These are phyloP conservation scores for Pyricularia sp. DNA, from an alignment of 2,329 filamentous ascomycete species.

Conservation along the genomic window DNA sequence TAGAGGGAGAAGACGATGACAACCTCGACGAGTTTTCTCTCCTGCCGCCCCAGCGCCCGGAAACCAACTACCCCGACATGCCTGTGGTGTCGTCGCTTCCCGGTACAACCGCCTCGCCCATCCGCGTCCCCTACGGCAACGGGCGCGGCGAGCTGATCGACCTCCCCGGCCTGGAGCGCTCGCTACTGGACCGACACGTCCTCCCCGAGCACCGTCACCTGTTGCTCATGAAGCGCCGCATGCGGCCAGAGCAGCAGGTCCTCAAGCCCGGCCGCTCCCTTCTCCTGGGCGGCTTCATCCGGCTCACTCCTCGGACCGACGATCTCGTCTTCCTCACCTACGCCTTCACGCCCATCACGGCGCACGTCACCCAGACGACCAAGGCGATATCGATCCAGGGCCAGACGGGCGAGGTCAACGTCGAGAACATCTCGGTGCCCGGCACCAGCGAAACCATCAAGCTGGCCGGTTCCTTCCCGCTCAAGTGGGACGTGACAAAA, in stretches of 20 bases:
- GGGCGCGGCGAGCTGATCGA: slow-evolving; percentile 87
- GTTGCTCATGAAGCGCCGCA: slow-evolving; percentile 66
- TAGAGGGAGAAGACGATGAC: slow-evolving; percentile 11
- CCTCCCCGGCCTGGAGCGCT: slow-evolving; percentile 70
- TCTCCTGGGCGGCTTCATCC: slow-evolving; percentile 72
- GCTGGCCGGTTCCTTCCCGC: slow-evolving; percentile 60
- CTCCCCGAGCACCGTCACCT: slow-evolving; percentile 48
- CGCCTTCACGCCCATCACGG: slow-evolving; percentile 66
- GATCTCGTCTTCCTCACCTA: slow-evolving; percentile 59
- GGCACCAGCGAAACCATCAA: slow-evolving; percentile 44
- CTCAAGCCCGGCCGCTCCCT: slow-evolving; percentile 70
- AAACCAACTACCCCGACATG: slow-evolving; percentile 68
- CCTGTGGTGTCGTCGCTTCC: slow-evolving; percentile 76
- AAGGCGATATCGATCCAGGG: slow-evolving; percentile 67
- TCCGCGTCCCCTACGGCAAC: slow-evolving; percentile 78
- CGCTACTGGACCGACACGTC: slow-evolving; percentile 59
- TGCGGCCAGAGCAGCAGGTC: slow-evolving; percentile 58
- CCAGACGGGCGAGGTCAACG: slow-evolving; percentile 43
- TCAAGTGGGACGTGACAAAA: slow-evolving; percentile 76
- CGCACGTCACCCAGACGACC: slow-evolving; percentile 65
- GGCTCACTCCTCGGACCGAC: slow-evolving; percentile 63
- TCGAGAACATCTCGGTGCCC: slow-evolving; percentile 50
- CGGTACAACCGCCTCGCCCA: slow-evolving; percentile 89
- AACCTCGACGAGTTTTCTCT: slow-evolving; percentile 36
- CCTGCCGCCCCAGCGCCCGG: slow-evolving; percentile 62